A percentile compares a stretch with the other conserved stretches of the same genome.
These are phyloP conservation scores for Podila epicladia DNA, from an alignment of 192 early-diverging fungal genomes.

Conservation along the genomic window DNA sequence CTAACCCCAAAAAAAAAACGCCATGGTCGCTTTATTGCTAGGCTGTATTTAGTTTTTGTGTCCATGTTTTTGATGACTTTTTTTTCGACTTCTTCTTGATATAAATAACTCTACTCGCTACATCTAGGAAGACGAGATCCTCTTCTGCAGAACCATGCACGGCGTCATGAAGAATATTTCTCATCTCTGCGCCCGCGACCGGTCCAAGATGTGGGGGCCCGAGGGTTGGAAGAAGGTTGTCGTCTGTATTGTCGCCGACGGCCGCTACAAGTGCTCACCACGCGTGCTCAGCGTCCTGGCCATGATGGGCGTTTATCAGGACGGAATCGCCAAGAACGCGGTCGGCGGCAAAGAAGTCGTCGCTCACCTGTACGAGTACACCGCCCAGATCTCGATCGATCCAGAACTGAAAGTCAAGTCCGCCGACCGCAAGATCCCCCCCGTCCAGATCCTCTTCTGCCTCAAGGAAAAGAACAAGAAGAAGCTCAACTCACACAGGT, in stretches of 20 bases:
- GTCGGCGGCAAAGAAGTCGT: slow-evolving; percentile 71
- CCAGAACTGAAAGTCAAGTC: slow-evolving; percentile 60
- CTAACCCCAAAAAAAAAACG: too few species aligned
- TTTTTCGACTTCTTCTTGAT: background rate
- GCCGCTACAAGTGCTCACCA: slow-evolving; percentile 72
- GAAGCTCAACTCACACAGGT: slow-evolving; percentile 70
- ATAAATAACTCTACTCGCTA: slow-evolving; percentile 8
- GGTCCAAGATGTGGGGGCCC: slow-evolving; percentile 73
- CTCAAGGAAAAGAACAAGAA: slow-evolving; percentile 81
- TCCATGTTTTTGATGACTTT: too few species aligned
- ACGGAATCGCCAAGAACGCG: slow-evolving; percentile 72
- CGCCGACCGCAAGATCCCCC: slow-evolving; percentile 61
- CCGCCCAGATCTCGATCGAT: slow-evolving; percentile 66
- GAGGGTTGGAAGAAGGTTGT: slow-evolving; percentile 85
- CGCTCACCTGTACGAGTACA: slow-evolving; percentile 78
- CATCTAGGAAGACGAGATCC: slow-evolving; percentile 84
- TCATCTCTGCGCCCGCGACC: slow-evolving; percentile 70
- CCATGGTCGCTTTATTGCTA: background rate
- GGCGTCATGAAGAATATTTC: slow-evolving; percentile 91
- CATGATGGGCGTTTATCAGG: slow-evolving; percentile 83
- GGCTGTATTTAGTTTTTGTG: background rate
- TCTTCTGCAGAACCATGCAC: slow-evolving; percentile 91
- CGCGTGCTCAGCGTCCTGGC: slow-evolving; percentile 72
- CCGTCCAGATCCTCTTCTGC: slow-evolving; percentile 81
- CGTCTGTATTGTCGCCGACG: slow-evolving; percentile 82